Evolutionary conservation across 2,329 filamentous ascomycete genomes (phyloP), one percentile per base, ranked within the genome.

Genomic region (Fusarium redolens): DNA sequence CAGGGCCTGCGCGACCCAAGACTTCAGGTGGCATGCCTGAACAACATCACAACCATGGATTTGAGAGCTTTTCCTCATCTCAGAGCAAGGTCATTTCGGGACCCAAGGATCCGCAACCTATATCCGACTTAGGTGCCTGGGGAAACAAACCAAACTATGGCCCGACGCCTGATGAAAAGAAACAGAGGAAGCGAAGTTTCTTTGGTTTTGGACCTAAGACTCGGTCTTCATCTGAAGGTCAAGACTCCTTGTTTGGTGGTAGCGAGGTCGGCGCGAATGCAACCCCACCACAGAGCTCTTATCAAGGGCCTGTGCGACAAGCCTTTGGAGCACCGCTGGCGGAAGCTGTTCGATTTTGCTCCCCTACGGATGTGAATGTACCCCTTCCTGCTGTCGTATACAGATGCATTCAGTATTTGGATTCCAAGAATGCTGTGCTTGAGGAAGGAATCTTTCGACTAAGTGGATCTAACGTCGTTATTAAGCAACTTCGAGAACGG

Each of bases 391-490:
- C 96, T 11, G 96, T 99, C 5, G 94, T 98, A 13, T 99, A 97
- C 83, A 92, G 96, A 64, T 98, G 95, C 79, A 93, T 99, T 69
- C 94, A 98, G 81, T 99, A 97, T 81, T 87, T 99, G 22, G 92
- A 94, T 73, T 88, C 90, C 11, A 95, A 95, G 84, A 90, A 93
- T 70, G 96, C 95, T 15, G 87, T 92, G 52, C 87, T 87, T 10
- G 96, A 99, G 81, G 96, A 99, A 82, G 96, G 96, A 47, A 97
- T 99, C 45, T 99, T 99, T 87, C 91, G 96, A 57, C 87, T 99
- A 45, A 98, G 95, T 81, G 96, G 96, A n/a, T 98, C 96, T 2
- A 98, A 97, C 79, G 89, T 97, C 61, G 92, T 97, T 55, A 97
- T 99, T 83, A 97, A 96, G 82, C 91, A 91, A 64, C 88, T 99